These are phyloP conservation scores for Protea cynaroides DNA, from an alignment of 164 flowering plant genomes.

Conservation along the genomic window DNA sequence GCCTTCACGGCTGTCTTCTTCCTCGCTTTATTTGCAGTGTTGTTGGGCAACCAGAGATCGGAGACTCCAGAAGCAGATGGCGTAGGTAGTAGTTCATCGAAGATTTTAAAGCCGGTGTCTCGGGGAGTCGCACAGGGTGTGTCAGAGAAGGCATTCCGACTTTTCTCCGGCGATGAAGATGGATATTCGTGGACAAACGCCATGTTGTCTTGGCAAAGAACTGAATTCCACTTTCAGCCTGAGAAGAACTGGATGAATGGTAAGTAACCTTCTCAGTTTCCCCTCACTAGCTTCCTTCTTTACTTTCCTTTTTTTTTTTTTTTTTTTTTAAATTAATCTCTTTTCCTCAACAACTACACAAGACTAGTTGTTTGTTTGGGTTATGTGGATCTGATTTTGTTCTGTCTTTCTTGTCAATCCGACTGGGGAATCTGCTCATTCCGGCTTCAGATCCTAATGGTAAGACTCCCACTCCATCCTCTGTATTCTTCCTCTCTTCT, in stretches of 20 bases:
- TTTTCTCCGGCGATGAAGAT: constrained; percentile 2
- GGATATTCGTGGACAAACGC: constrained; percentile 44
- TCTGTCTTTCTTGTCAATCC: neutral
- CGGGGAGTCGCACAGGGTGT: constrained; percentile 52
- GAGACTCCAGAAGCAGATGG: neutral
- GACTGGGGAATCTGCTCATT: constrained; percentile 6
- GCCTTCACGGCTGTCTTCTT: constrained; percentile 16
- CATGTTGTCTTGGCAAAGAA: constrained; percentile 58
- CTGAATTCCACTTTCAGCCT: constrained; percentile 73
- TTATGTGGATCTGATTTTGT: neutral
- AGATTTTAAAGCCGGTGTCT: constrained; percentile 14
- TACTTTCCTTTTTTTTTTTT: neutral
- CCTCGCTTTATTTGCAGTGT: constrained; percentile 8
- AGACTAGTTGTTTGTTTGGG: no score
- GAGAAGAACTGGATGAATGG: constrained; percentile 91
- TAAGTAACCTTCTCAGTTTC: constrained; percentile 17
- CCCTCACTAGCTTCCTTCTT: neutral
- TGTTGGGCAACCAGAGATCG: neutral
- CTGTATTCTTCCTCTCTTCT: neutral
- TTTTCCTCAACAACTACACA: neutral
- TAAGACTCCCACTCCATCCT: constrained; percentile 14
- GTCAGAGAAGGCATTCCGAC: constrained; percentile 42
- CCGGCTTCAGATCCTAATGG: constrained; percentile 62
- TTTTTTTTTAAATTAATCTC: constrained; percentile 1
- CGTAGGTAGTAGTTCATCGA: neutral